Percentiles rank a stretch among this genome's conserved stretches.
Evolutionary conservation across 768 basidiomycete genomes (phyloP).

Genomic region (Collybiopsis luxurians): DNA sequence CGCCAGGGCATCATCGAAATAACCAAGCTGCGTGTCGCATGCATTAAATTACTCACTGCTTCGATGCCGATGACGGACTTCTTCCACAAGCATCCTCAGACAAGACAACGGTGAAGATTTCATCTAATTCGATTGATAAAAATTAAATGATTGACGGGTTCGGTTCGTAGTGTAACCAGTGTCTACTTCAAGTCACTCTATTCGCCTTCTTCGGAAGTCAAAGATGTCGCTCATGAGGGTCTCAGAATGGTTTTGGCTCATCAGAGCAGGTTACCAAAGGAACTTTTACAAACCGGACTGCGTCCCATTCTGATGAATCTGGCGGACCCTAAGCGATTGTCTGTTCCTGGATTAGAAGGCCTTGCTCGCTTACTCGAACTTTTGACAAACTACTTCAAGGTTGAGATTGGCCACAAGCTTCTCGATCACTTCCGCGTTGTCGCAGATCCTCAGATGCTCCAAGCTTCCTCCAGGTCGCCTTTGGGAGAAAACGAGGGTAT

Average conservation of each 20-base stretch:
- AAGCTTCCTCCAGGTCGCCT: conserved; percentile 75
- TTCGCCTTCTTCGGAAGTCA: conserved; percentile 85
- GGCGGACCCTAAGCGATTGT: conserved; percentile 92
- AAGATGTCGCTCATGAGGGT: conserved; percentile 93
- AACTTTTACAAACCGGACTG: conserved; percentile 90
- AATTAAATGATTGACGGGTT: neutral
- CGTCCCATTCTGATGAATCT: conserved; percentile 98
- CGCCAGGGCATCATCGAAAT: conserved; percentile 81
- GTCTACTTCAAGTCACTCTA: conserved; percentile 99
- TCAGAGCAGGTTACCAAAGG: conserved; percentile 91
- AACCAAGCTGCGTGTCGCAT: conserved; percentile 87
- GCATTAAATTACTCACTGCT: conserved; percentile 89
- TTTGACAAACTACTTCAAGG: conserved; percentile 98
- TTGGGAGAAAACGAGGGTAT: conserved; percentile 88
- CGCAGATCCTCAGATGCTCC: conserved; percentile 84
- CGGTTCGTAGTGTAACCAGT: conserved; percentile 69
- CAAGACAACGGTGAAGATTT: conserved; percentile 73
- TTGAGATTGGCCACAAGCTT: conserved; percentile 97
- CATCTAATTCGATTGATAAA: neutral
- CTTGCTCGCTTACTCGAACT: conserved; percentile 91
- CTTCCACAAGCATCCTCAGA: conserved; percentile 79
- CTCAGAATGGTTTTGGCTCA: conserved; percentile 85
- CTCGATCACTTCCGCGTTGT: conserved; percentile 94
- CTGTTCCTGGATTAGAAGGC: conserved; percentile 89
- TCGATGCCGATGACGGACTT: conserved; percentile 96